Evolutionary conservation across 768 basidiomycete genomes (phyloP).

Genomic region (Inosperma sp.): DNA sequence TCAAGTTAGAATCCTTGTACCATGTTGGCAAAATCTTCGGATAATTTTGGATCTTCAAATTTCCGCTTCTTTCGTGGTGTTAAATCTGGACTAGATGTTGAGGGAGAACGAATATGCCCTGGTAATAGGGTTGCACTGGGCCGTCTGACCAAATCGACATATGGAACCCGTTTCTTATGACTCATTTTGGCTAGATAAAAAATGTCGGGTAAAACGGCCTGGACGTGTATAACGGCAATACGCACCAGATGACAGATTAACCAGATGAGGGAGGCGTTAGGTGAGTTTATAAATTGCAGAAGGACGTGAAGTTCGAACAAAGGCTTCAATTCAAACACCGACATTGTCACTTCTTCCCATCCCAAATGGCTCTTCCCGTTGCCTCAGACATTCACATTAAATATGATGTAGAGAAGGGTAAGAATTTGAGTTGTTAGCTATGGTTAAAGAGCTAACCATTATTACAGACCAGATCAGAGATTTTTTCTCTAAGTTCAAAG

Average conservation of each 20-base stretch:
- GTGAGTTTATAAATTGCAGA: not conserved
- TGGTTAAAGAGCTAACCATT: slow-evolving; percentile 5
- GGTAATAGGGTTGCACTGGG: not conserved
- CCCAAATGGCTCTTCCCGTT: slow-evolving; percentile 62
- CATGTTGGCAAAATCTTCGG: too few relatives aligned
- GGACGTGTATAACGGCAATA: too few relatives aligned
- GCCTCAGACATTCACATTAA: slow-evolving; percentile 50
- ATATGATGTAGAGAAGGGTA: slow-evolving; percentile 73
- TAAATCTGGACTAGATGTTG: not conserved
- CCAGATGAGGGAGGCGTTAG: too few relatives aligned
- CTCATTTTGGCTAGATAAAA: not conserved
- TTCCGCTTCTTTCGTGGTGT: slow-evolving; percentile 2
- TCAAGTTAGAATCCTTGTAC: not conserved
- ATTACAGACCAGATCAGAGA: slow-evolving; percentile 58
- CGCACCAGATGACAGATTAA: too few relatives aligned
- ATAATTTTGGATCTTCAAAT: not conserved
- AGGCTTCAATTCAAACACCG: slow-evolving; percentile 29
- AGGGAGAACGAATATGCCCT: not conserved
- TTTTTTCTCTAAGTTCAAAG: slow-evolving; percentile 68
- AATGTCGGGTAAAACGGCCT: not conserved
- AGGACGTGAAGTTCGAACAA: not conserved
- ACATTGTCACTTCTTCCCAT: slow-evolving; percentile 23
- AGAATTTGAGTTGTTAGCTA: not conserved
- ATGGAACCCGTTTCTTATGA: slow-evolving; percentile 15
- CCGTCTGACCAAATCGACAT: slow-evolving; percentile 20